Base-by-base conservation (phyloP, 345 rosid species). In the Gossypium rotundifolium region DNA sequence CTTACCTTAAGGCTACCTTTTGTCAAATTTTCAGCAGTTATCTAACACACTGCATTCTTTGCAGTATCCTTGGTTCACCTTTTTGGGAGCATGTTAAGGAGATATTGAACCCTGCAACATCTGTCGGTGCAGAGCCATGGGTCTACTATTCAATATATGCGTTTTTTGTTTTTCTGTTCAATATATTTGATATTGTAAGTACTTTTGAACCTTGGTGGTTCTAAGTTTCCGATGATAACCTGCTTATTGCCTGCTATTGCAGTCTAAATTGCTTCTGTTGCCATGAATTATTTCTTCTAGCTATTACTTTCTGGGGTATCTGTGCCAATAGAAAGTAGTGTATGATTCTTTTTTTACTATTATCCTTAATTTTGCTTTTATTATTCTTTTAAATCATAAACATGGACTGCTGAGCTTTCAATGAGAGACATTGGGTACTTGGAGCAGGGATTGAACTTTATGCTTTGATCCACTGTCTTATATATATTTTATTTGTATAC, bases 181-280 rank as follows among this genome's bases (percentile, higher is more conserved):
- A 92, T 81, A 94, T 94, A 74, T 94, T 92, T 79, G 98, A 94
- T 87, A 94, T 90, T 68, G 97, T 94, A 78, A 94, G 97, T 88
- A 52, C 73, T 77, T 46, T 20, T 79, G 49, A 73, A 20, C 75
- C 42, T 42, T 58, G 13, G 4, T 72, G 42, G 25, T 45, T 72
- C 25, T 44, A 42, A 57, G 38, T 44, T 72, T 66, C 55, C 12
- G 22, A 42, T 72, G 42, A 45, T 71, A 42, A 23, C 11, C 18
- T 58, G 66, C 38, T 23, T 72, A 25, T 40, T 57, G 40, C 42
- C 75, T 72, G 72, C 72, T 48, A 9, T 25, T 67, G 57, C 7
- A 14, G 25, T 22, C 20, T 67, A 23, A 22, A 23, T 49, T 49
- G 33, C 72, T 23, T 66, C 54, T 66, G n/a, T 2, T 66, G 54